A percentile compares a stretch with the other conserved stretches of the same genome.
Conservation (phyloP, 1,139 yeast species). For the Taiozyma sp. region DNA sequence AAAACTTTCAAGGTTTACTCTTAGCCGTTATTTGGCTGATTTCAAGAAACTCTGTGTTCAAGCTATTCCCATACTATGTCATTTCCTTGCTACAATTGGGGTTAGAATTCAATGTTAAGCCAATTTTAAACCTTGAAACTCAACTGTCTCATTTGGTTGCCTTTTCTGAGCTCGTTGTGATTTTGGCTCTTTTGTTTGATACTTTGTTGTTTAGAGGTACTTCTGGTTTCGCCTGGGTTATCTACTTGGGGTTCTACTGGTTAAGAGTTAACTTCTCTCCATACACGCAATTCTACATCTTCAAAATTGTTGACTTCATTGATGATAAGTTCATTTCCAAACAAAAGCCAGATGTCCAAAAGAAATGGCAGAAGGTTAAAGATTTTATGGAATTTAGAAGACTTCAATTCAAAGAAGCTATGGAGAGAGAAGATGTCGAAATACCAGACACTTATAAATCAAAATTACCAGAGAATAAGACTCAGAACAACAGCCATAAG, state of each 20-base stretch:
- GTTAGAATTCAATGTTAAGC: conserved; percentile 33
- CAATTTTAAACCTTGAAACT: conserved; percentile 35
- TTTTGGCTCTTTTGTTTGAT: conserved; percentile 48
- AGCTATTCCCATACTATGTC: conserved; percentile 52
- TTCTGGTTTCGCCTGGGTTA: conserved; percentile 59
- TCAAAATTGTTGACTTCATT: conserved; percentile 23
- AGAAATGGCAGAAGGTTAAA: conserved; percentile 28
- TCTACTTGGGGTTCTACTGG: conserved; percentile 61
- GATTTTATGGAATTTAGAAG: conserved; percentile 26
- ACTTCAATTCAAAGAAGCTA: conserved; percentile 13
- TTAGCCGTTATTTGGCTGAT: conserved; percentile 55
- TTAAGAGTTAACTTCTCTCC: conserved; percentile 45
- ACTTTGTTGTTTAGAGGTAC: conserved; percentile 59
- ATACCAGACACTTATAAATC: conserved; percentile 10
- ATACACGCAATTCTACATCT: conserved; percentile 29
- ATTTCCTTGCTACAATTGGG: conserved; percentile 55
- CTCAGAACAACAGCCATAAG: conserved; percentile 1
- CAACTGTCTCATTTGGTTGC: conserved; percentile 47
- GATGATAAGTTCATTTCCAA: conserved; percentile 30
- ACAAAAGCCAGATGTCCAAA: conserved; percentile 18
- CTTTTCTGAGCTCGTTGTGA: conserved; percentile 52
- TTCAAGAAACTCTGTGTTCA: conserved; percentile 61
- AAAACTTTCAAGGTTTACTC: conserved; percentile 59
- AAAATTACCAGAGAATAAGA: neutral
- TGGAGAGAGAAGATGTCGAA: conserved; percentile 2